Percentiles rank a stretch among this genome's conserved stretches.
phyloP scores from a whole-genome alignment of 169 alveolate species.

The Plasmodium coatneyi region DNA sequence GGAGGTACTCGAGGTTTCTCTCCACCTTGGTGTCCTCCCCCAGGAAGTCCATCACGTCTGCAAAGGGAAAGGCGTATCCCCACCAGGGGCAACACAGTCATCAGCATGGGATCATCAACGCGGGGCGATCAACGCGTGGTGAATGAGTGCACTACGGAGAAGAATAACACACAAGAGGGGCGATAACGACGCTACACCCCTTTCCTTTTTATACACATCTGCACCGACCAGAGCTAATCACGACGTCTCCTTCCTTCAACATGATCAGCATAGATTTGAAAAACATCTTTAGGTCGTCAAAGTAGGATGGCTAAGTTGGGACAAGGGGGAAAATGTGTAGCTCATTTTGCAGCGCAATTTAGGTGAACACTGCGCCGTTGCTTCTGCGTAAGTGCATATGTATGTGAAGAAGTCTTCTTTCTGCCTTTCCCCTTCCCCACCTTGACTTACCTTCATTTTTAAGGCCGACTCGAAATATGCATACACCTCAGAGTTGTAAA shows the following conservation, averaged over 20 bases:
- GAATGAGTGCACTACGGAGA: background rate
- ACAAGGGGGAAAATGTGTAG: background rate
- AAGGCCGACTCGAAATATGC: constrained; percentile 13
- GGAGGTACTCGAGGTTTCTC: constrained; percentile 34
- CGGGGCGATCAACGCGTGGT: background rate
- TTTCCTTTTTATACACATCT: background rate
- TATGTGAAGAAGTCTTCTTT: background rate
- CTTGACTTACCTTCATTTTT: constrained; percentile 31
- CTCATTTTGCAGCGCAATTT: background rate
- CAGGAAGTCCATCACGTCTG: constrained; percentile 43
- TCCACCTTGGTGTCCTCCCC: constrained; percentile 64
- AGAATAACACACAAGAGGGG: background rate
- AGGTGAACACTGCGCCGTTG: background rate
- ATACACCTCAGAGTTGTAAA: constrained; percentile 42
- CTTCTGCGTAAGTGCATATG: background rate
- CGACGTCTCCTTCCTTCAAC: constrained; percentile 46
- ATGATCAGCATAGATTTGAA: constrained; percentile 33
- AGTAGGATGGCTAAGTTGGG: constrained; percentile 24
- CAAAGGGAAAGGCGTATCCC: background rate
- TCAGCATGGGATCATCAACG: background rate
- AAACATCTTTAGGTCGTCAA: constrained; percentile 44
- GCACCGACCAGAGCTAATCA: constrained; percentile 25
- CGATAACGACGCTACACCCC: background rate
- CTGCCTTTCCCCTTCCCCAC: background rate
- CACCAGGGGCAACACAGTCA: background rate